Evolutionary conservation across 108 stramenopile species (phyloP), one percentile per base, ranked within the genome.

Genomic region (Poteriospumella lacustris): DNA sequence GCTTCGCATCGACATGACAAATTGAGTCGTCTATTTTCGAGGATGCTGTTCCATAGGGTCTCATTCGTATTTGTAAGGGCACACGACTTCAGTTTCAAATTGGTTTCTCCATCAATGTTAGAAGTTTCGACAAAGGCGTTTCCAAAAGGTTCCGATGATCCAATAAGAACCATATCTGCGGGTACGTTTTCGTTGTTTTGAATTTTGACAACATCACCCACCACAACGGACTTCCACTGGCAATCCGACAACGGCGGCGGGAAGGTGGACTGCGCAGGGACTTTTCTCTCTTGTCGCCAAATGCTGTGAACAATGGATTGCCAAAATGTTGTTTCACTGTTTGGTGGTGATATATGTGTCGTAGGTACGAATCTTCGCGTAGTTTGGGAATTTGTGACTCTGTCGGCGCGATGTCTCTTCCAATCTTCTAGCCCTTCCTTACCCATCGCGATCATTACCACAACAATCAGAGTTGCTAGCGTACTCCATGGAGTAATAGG

Each of bases 61-160:
- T n/a, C n/a, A n/a, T n/a, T n/a, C n/a, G n/a, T n/a, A n/a, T n/a
- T n/a, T n/a, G n/a, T n/a, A n/a, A n/a, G n/a, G n/a, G n/a, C n/a
- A n/a, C n/a, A n/a, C n/a, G n/a, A n/a, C n/a, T n/a, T n/a, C n/a
- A n/a, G n/a, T 78, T 98, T 98, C 58, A 98, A 84, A 68, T 98
- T 96, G 26, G 97, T 98, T 83, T 98, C 97, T 39, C 97, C 97
- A 76, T 98, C 97, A 44, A 98, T 94, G 73, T 92, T 93, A 59
- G 87, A 87, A 12, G 97, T 98, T 85, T 96, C 94, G 62, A 98
- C 91, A 88, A 95, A 96, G 28, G 88, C 88, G 70, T 84, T 85
- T 9, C 91, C 94, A 1, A 86, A 86, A 36, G 81, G 81, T 44
- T 97, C 92, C 43, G 87, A 87, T 47, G 90, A 90, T 1, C 92